Evolutionary conservation across 2,329 filamentous ascomycete genomes (phyloP), one percentile per base, ranked within the genome.

Genomic region (Monosporascus sp.): DNA sequence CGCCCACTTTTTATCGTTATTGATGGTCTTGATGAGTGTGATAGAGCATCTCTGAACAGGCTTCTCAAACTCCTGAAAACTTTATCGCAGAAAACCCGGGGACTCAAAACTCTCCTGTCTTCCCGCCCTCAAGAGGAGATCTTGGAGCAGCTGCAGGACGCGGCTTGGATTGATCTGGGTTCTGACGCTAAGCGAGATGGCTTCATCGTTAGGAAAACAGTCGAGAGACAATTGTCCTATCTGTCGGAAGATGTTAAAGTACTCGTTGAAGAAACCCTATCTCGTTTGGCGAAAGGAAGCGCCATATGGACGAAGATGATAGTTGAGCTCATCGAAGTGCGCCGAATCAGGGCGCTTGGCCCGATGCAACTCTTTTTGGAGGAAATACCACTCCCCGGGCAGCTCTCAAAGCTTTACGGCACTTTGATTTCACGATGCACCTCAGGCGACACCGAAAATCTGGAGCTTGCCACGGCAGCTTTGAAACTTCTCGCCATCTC

Each of bases 401-500:
- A 45, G 41, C 41, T 45, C 19, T 45, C 41, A 22, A 11, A 45
- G 7, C 41, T 45, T 6, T 45, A 45, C 19, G 9, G 14, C 19
- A 45, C 17, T 22, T 22, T 45, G 3, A 11, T n/a, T 22, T 4
- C 41, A n/a, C 19, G 41, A 17, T 22, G 19, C 41, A 45, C 41
- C 41, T 45, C 41, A 45, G 19, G 22, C 7, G 41, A 45, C 7
- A 17, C 19, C 17, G 16, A 45, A 6, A 45, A 45, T 22, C 41
- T 24, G 22, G 22, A 24, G 22, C 22, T 24, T 24, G 22, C 22
- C 22, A 24, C 22, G 22, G 22, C 22, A 24, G 22, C 22, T 24
- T 24, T 24, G 22, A 24, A 24, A 24, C 22, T 68, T 51, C 61
- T 68, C 9, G 60, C 61, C 44, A 52, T 55, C 47, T 40, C 56